Conservation (phyloP, 805 yeast species). For the Yarrowia divulgata region DNA sequence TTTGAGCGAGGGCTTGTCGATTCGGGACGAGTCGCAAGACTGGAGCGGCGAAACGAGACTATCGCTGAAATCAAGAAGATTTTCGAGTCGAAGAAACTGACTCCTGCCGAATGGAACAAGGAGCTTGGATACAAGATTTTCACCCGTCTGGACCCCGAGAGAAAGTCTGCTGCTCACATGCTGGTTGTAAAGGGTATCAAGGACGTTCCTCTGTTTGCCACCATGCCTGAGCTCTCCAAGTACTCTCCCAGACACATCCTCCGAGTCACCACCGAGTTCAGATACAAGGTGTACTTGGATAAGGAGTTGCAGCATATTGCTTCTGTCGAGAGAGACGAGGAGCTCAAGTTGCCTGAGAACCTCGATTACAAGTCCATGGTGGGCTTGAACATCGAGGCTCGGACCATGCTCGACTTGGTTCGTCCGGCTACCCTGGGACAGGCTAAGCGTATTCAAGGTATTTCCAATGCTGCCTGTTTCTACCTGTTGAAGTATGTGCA, state of each 20-base stretch:
- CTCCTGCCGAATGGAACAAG: constrained; percentile 69
- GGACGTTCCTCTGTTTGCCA: constrained; percentile 45
- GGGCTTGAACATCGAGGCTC: constrained; percentile 79
- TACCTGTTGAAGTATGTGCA: constrained; percentile 62
- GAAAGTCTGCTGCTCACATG: constrained; percentile 74
- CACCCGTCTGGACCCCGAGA: constrained; percentile 54
- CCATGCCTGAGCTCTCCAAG: constrained; percentile 52
- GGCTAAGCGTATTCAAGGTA: constrained; percentile 92
- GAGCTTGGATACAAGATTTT: constrained; percentile 49
- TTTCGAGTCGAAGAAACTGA: constrained; percentile 56
- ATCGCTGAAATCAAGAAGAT: constrained; percentile 57
- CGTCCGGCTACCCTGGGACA: constrained; percentile 94
- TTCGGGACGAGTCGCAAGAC: constrained; percentile 62
- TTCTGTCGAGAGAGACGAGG: constrained; percentile 87
- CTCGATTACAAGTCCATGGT: constrained; percentile 66
- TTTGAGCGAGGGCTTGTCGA: constrained; percentile 69
- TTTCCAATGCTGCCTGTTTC: constrained; percentile 90
- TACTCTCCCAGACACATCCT: constrained; percentile 58
- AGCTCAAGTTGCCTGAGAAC: constrained; percentile 69
- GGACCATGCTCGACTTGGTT: constrained; percentile 68
- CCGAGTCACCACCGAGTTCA: constrained; percentile 78
- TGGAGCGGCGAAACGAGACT: constrained; percentile 53
- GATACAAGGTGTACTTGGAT: constrained; percentile 78
- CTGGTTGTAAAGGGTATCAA: constrained; percentile 60
- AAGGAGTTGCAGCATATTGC: constrained; percentile 74